These are phyloP conservation scores for Leptomonas seymouri DNA, from an alignment of 208 protist genomes.

Conservation along the genomic window DNA sequence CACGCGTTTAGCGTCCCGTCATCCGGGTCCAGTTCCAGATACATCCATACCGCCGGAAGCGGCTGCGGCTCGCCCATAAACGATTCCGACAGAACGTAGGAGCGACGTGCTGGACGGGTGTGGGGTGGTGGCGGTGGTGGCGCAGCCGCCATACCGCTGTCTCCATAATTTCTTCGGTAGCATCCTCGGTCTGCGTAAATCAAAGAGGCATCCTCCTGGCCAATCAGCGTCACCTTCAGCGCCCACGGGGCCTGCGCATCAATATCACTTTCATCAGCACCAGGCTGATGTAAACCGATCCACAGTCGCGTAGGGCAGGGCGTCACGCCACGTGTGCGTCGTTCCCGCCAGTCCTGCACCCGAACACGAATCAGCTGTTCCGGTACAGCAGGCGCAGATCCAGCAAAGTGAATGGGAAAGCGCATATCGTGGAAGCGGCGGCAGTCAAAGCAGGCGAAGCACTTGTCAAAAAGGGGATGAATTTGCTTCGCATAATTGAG, in stretches of 20 bases:
- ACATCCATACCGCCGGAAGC: slow-evolving; percentile 71
- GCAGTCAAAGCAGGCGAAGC: slow-evolving; percentile 73
- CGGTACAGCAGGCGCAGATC: slow-evolving; percentile 30
- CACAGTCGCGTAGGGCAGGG: slow-evolving; percentile 47
- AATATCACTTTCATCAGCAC: neutral
- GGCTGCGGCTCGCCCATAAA: slow-evolving; percentile 50
- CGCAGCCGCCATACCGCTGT: neutral
- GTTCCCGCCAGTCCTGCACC: slow-evolving; percentile 10
- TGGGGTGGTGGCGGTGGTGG: neutral
- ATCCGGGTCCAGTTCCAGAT: slow-evolving; percentile 51
- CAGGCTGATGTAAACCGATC: slow-evolving; percentile 69
- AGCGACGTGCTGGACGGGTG: slow-evolving; percentile 16
- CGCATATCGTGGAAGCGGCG: slow-evolving; percentile 66
- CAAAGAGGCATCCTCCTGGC: slow-evolving; percentile 22
- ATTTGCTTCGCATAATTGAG: slow-evolving; percentile 39
- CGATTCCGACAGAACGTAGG: slow-evolving; percentile 57
- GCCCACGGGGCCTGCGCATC: slow-evolving; percentile 19
- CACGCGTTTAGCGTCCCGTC: neutral
- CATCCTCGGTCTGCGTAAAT: neutral
- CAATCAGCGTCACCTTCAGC: slow-evolving; percentile 53
- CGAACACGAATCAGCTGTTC: slow-evolving; percentile 42
- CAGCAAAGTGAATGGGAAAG: slow-evolving; percentile 38
- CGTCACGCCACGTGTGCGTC: neutral
- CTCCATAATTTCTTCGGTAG: too few relatives aligned
- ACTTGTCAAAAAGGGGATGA: slow-evolving; percentile 38